These are phyloP conservation scores for Hanseniaspora uvarum DNA, from an alignment of 1,139 yeast species.

Conservation along the genomic window DNA sequence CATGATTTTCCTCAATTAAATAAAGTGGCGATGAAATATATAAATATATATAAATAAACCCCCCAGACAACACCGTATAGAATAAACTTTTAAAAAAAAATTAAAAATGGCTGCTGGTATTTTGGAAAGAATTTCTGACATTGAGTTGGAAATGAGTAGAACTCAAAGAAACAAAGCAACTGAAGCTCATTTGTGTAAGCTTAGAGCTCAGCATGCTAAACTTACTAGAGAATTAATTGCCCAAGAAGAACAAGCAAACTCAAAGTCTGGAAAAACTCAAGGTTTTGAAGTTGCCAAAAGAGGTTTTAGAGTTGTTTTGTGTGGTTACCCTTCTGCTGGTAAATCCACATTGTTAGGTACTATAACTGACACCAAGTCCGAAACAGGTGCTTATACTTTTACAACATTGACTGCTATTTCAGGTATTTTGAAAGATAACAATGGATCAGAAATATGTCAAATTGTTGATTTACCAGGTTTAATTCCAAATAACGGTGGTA, in stretches of 20 bases:
- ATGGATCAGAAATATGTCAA: slow-evolving; percentile 86
- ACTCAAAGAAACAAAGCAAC: slow-evolving; percentile 98
- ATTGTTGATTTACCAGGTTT: slow-evolving; percentile 95
- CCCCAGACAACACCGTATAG: not conserved
- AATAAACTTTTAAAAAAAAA: too few species aligned
- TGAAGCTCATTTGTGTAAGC: slow-evolving; percentile 85
- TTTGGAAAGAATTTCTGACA: slow-evolving; percentile 70
- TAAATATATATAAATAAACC: too few species aligned
- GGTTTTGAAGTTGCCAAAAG: slow-evolving; percentile 94
- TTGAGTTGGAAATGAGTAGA: slow-evolving; percentile 86
- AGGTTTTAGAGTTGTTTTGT: slow-evolving; percentile 89
- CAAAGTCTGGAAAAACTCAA: slow-evolving; percentile 49
- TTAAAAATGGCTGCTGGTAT: slow-evolving; percentile 29
- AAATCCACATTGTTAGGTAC: slow-evolving; percentile 80
- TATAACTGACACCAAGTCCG: slow-evolving; percentile 87
- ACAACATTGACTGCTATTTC: slow-evolving; percentile 96
- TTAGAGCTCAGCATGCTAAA: slow-evolving; percentile 92
- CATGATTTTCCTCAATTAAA: too few species aligned
- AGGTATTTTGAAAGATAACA: slow-evolving; percentile 73
- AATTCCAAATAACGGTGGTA: slow-evolving; percentile 92
- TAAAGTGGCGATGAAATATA: too few species aligned
- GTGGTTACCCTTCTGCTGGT: slow-evolving; percentile 97
- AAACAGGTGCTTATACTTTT: slow-evolving; percentile 89
- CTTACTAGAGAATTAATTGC: slow-evolving; percentile 84
- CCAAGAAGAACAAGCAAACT: slow-evolving; percentile 64